Conservation (phyloP, 768 basidiomycete species). For the Lactifluus piperatus region DNA sequence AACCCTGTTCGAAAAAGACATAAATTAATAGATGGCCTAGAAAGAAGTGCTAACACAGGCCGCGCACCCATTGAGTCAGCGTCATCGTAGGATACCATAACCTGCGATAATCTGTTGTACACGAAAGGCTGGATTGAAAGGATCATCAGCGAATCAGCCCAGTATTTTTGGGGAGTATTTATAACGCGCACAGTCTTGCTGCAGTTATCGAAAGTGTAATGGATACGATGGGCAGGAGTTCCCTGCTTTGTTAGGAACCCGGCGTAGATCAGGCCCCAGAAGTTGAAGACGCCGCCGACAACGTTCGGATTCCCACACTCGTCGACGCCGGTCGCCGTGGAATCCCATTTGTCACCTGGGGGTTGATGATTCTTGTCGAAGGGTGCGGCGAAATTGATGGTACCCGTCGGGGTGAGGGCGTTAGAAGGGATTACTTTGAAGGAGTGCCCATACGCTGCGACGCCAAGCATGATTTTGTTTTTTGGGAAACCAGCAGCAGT, state of each 20-base stretch:
- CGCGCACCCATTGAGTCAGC: slow-evolving; percentile 21
- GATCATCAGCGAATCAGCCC: background rate
- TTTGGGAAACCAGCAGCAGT: slow-evolving; percentile 70
- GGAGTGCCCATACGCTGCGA: slow-evolving; percentile 77
- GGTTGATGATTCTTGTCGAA: slow-evolving; percentile 18
- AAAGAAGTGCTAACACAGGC: background rate
- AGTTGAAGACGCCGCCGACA: slow-evolving; percentile 48
- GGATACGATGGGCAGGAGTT: slow-evolving; percentile 36
- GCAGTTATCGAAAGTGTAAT: slow-evolving; percentile 34
- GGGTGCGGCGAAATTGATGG: slow-evolving; percentile 7
- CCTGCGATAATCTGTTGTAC: slow-evolving; percentile 25
- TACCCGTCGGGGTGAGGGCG: slow-evolving; percentile 28
- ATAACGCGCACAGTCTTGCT: slow-evolving; percentile 25
- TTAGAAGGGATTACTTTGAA: slow-evolving; percentile 35
- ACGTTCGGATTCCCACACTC: slow-evolving; percentile 45
- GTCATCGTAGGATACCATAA: slow-evolving; percentile 61
- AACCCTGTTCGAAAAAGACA: slow-evolving; percentile 25
- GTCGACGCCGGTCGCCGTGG: slow-evolving; percentile 35
- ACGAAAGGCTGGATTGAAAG: background rate
- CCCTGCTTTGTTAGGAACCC: slow-evolving; percentile 44
- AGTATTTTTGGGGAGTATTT: background rate
- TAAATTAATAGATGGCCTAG: background rate
- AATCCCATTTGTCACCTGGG: slow-evolving; percentile 41
- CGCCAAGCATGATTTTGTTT: slow-evolving; percentile 69
- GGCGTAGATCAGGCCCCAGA: slow-evolving; percentile 45